These are phyloP conservation scores for Diaporthe sp. DNA, from an alignment of 2,329 filamentous ascomycete genomes.

Conservation along the genomic window DNA sequence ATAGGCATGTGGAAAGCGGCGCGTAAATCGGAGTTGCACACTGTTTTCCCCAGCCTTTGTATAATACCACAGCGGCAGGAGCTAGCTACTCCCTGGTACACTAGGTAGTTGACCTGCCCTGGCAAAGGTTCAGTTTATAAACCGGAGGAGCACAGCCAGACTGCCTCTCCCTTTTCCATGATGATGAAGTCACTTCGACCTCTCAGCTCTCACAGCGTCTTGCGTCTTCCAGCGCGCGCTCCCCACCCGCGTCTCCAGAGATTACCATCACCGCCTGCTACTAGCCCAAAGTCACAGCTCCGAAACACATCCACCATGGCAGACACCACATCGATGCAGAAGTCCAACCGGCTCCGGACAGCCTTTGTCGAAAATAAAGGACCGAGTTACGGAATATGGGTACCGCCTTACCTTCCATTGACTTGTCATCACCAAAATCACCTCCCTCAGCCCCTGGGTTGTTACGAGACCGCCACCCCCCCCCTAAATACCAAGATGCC, in stretches of 20 bases:
- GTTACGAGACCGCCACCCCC: neutral
- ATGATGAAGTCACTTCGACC: slow-evolving; percentile 22
- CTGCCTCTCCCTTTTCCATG: neutral
- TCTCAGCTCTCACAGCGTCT: neutral
- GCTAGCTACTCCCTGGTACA: neutral
- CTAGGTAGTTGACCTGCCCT: neutral
- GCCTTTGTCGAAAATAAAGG: slow-evolving; percentile 62
- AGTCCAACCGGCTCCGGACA: slow-evolving; percentile 63
- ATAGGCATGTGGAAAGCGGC: neutral
- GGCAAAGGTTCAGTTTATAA: neutral
- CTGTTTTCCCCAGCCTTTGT: neutral
- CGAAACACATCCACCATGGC: slow-evolving; percentile 34
- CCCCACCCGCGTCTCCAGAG: neutral
- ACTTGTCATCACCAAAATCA: neutral
- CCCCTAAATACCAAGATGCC: neutral
- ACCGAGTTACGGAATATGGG: slow-evolving; percentile 69
- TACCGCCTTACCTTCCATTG: neutral
- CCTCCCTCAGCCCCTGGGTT: neutral
- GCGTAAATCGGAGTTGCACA: slow-evolving; percentile 21
- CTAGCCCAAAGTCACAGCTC: neutral
- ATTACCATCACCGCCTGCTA: neutral
- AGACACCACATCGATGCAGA: slow-evolving; percentile 54
- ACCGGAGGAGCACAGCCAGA: neutral
- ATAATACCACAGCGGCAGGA: neutral
- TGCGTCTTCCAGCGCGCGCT: neutral